Conservation (phyloP, 2,329 filamentous ascomycete genomes). For the Epichloe bromicola region DNA sequence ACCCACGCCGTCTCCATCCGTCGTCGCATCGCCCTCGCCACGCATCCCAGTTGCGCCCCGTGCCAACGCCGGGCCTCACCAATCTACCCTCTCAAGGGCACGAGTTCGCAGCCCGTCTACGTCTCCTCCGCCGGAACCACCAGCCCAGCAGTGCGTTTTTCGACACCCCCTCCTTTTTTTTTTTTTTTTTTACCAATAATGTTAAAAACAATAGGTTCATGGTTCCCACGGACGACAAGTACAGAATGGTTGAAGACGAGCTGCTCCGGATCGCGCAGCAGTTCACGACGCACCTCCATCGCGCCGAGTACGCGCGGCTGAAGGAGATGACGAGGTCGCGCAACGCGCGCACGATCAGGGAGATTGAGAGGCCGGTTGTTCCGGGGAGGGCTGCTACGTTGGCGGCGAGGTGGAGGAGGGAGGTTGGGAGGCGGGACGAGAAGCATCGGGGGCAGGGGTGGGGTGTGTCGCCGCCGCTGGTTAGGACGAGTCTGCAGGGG, state of each 20-base stretch:
- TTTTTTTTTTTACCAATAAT: neutral
- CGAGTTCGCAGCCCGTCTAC: constrained; percentile 29
- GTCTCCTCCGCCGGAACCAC: constrained; percentile 37
- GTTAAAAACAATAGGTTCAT: constrained; percentile 37
- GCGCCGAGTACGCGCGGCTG: constrained; percentile 61
- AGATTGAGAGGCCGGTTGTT: constrained; percentile 41
- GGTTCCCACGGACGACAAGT: constrained; percentile 59
- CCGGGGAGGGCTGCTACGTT: constrained; percentile 16
- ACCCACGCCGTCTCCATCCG: too few relatives aligned
- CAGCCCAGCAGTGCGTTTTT: constrained; percentile 28
- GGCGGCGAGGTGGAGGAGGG: constrained; percentile 12
- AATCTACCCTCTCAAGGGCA: neutral
- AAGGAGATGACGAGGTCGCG: constrained; percentile 42
- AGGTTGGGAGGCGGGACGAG: constrained; percentile 8
- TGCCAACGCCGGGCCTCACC: neutral
- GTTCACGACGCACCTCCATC: constrained; percentile 64
- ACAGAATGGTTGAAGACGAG: constrained; percentile 77
- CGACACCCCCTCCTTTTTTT: neutral
- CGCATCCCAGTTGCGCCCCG: too few relatives aligned
- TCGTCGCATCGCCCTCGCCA: neutral
- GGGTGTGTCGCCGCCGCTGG: constrained; percentile 10
- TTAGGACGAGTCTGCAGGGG: constrained; percentile 24
- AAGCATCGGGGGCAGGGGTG: constrained; percentile 13
- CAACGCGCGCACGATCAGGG: constrained; percentile 37
- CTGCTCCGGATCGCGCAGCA: constrained; percentile 51